Percentiles rank a stretch among this genome's conserved stretches.
Evolutionary conservation across 202 grass and related monocot species (phyloP).

Genomic region (Hordeum pubiflorum): DNA sequence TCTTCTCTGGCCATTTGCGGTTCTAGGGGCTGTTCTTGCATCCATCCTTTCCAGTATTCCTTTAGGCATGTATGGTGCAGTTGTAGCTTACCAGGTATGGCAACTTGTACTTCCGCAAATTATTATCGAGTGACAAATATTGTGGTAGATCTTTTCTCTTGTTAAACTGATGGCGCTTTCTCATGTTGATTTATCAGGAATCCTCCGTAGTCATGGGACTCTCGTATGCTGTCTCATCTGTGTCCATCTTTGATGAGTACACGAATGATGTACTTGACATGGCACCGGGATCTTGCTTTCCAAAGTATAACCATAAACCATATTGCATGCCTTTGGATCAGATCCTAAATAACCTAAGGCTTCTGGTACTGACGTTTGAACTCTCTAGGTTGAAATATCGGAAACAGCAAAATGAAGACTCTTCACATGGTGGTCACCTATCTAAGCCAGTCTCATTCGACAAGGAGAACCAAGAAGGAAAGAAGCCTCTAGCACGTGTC

Average conservation of each 20-base stretch:
- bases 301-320: slow-evolving; percentile 41
- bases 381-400: slow-evolving; percentile 57
- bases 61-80: slow-evolving; percentile 74
- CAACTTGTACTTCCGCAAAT: neutral
- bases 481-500: slow-evolving; percentile 50
- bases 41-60: slow-evolving; percentile 75
- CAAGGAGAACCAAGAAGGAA: slow-evolving; percentile 57
- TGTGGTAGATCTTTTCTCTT: neutral
- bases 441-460: slow-evolving; percentile 52
- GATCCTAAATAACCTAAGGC: slow-evolving; percentile 7
- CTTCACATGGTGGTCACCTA: slow-evolving; percentile 17
- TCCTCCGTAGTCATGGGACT: slow-evolving; percentile 75
- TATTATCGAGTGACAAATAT: neutral
- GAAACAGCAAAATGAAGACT: slow-evolving; percentile 40
- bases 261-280: slow-evolving; percentile 94
- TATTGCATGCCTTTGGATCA: neutral
- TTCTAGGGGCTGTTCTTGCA: slow-evolving; percentile 61
- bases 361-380: slow-evolving; percentile 22
- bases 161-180: slow-evolving; percentile 18
- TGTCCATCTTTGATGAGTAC: slow-evolving; percentile 96
- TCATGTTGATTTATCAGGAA: slow-evolving; percentile 50
- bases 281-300: slow-evolving; percentile 94
- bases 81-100: slow-evolving; percentile 87
- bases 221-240: slow-evolving; percentile 58
- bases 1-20: slow-evolving; percentile 91